A percentile compares a stretch with the other conserved stretches of the same genome.
These are phyloP conservation scores for Colletotrichum shisoi DNA, from an alignment of 2,329 filamentous ascomycete species.

Conservation along the genomic window DNA sequence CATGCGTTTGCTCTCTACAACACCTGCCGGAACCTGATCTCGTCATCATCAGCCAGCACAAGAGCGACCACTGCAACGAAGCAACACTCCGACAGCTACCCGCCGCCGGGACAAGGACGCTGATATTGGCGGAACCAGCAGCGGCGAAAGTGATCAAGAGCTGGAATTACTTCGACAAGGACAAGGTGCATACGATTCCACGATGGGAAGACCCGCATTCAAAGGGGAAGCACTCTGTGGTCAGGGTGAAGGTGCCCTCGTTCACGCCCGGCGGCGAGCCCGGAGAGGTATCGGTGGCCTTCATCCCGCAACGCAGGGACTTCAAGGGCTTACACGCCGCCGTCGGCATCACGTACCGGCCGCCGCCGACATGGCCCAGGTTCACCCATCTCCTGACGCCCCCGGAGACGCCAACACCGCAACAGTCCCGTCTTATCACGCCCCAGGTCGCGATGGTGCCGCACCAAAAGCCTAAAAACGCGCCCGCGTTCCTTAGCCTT, in stretches of 20 bases:
- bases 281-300: conserved; percentile 76
- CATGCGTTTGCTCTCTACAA: conserved; percentile 63
- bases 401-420: conserved; percentile 43
- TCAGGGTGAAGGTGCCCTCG: conserved; percentile 63
- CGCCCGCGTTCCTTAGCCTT: conserved; percentile 41
- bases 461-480: conserved; percentile 32
- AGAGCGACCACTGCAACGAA: conserved; percentile 74
- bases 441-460: conserved; percentile 25
- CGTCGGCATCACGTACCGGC: conserved; percentile 75
- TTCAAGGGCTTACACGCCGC: conserved; percentile 69
- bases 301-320: conserved; percentile 68
- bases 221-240: conserved; percentile 47
- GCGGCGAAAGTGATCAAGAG: conserved; percentile 70
- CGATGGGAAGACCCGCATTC: conserved; percentile 56
- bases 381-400: conserved; percentile 37
- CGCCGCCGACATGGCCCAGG: conserved; percentile 53
- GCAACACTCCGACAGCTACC: conserved; percentile 72
- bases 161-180: conserved; percentile 72
- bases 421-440: conserved; percentile 27
- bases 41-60: conserved; percentile 57
- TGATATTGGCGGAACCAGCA: conserved; percentile 71
- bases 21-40: conserved; percentile 56
- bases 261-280: conserved; percentile 59
- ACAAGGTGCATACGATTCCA: conserved; percentile 56
- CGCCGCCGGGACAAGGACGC: conserved; percentile 59